Percentiles rank a stretch among this genome's conserved stretches.
These are phyloP conservation scores for Clohesyomyces aquaticus DNA, from an alignment of 495 filamentous ascomycete genomes.

Conservation along the genomic window DNA sequence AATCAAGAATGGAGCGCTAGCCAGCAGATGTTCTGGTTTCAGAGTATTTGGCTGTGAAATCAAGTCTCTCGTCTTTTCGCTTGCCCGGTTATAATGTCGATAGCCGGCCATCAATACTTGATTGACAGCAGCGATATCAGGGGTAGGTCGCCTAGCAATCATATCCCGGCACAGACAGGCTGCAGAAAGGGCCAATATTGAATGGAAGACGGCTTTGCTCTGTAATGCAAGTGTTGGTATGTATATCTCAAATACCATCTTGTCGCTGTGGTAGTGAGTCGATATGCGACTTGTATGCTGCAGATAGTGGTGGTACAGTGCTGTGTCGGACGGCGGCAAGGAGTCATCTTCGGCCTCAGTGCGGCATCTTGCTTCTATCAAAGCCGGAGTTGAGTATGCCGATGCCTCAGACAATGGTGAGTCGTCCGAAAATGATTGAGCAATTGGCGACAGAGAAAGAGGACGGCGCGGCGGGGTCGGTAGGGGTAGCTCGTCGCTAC, in stretches of 20 bases:
- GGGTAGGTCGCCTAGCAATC: slow-evolving; percentile 17
- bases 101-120: slow-evolving; percentile 25
- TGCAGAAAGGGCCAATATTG: slow-evolving; percentile 15
- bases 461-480: slow-evolving; percentile 14
- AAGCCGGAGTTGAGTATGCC: background rate
- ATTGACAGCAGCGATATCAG: slow-evolving; percentile 8
- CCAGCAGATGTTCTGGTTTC: slow-evolving; percentile 13
- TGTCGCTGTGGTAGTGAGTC: slow-evolving; percentile 8
- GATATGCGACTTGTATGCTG: slow-evolving; percentile 21
- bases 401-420: slow-evolving; percentile 5
- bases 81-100: slow-evolving; percentile 21
- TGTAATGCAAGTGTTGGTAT: slow-evolving; percentile 22
- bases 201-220: slow-evolving; percentile 23
- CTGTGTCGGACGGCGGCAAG: slow-evolving; percentile 6
- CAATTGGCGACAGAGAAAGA: slow-evolving; percentile 13
- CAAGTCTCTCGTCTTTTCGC: slow-evolving; percentile 22
- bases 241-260: slow-evolving; percentile 6
- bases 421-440: background rate
- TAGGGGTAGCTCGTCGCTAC: slow-evolving; percentile 11
- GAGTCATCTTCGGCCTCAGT: background rate
- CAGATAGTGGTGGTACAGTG: slow-evolving; percentile 19
- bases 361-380: background rate
- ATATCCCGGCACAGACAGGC: slow-evolving; percentile 21
- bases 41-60: slow-evolving; percentile 8
- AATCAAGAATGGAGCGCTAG: background rate